Evolutionary conservation across 805 yeast species (phyloP).

Genomic region (Maudiozyma turicensis): DNA sequence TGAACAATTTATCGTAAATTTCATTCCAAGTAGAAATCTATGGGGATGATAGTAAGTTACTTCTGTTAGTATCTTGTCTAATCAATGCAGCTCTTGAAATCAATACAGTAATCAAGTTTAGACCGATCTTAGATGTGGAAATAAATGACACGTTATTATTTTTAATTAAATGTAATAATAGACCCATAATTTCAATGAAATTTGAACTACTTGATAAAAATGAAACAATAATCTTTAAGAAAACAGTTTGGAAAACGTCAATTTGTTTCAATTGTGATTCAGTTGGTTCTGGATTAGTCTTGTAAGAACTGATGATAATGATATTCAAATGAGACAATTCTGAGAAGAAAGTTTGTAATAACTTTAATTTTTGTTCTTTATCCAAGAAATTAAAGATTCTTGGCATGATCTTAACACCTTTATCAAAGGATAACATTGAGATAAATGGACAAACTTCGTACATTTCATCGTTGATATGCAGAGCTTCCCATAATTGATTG

Average conservation of each 20-base stretch:
- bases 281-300: constrained; percentile 50
- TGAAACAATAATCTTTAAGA: constrained; percentile 74
- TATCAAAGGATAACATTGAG: constrained; percentile 71
- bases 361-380: constrained; percentile 65
- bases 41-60: constrained; percentile 31
- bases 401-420: constrained; percentile 82
- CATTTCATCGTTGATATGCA: constrained; percentile 57
- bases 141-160: constrained; percentile 55
- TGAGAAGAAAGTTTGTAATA: constrained; percentile 68
- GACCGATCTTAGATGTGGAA: constrained; percentile 62
- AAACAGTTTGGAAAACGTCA: constrained; percentile 70
- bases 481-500: constrained; percentile 61
- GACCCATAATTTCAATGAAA: constrained; percentile 67
- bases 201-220: constrained; percentile 68
- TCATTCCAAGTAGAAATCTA: constrained; percentile 54
- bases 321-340: constrained; percentile 74
- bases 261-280: constrained; percentile 46
- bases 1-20: constrained; percentile 75
- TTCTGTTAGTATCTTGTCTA: constrained; percentile 61
- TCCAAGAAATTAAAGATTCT: constrained; percentile 77
- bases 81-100: constrained; percentile 87
- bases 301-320: constrained; percentile 69
- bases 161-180: constrained; percentile 59
- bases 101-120: constrained; percentile 79
- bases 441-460: constrained; percentile 66